Evolutionary conservation across 495 filamentous ascomycete species (phyloP).

Genomic region (Penicillium herquei): DNA sequence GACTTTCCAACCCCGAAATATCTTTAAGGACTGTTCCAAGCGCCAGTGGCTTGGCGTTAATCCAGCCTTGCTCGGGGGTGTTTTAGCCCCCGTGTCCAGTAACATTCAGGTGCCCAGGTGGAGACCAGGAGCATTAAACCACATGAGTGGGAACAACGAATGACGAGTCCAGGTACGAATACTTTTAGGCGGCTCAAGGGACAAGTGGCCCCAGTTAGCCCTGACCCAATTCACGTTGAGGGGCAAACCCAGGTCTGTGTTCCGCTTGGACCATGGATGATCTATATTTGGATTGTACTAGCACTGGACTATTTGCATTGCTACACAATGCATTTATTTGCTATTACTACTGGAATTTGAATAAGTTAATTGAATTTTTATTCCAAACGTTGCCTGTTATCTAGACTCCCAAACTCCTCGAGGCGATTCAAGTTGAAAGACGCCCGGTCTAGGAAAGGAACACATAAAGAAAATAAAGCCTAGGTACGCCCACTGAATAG

Average conservation of each 20-base stretch:
- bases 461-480: slow-evolving; percentile 14
- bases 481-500: slow-evolving; percentile 19
- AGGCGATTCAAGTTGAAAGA: slow-evolving; percentile 14
- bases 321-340: not conserved
- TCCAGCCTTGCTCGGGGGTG: not conserved
- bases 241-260: not conserved
- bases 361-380: slow-evolving; percentile 6
- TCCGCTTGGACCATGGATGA: slow-evolving; percentile 1
- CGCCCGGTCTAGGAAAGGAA: slow-evolving; percentile 18
- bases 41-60: slow-evolving; percentile 3
- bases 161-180: no score
- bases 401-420: slow-evolving; percentile 26
- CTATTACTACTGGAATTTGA: not conserved
- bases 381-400: slow-evolving; percentile 14
- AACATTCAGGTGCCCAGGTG: not conserved
- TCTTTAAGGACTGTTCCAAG: slow-evolving; percentile 2
- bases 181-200: no score
- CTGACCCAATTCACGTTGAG: not conserved
- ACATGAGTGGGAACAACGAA: no score
- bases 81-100: not conserved
- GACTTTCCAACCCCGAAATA: not conserved
- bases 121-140: not conserved
- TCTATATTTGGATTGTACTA: slow-evolving; percentile 3
- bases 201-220: no score
- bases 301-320: no score